Base-by-base conservation (phyloP, 192 early-diverging fungal species). In the Coemansia sp. region DNA sequence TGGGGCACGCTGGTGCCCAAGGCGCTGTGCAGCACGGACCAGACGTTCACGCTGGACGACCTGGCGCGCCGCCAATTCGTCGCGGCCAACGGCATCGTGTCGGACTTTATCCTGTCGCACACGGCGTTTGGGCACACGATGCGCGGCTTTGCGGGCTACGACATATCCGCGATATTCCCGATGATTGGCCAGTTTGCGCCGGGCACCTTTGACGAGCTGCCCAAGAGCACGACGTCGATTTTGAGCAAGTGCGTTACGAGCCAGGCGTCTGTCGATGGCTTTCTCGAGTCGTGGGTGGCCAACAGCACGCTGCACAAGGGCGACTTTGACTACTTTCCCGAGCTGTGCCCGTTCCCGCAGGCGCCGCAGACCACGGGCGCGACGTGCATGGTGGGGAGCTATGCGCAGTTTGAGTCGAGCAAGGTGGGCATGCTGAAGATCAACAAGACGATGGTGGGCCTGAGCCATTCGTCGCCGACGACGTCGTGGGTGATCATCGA, bases 1-100 rank as follows among this genome's bases (percentile, higher is more conserved):
- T 79, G 76, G 76, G 76, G 69, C 29, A 72, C 66, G 11, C 66
- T 79, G 38, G 76, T 67, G 18, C 76, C 76, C 19, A 71, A 72
- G 33, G 70, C 65, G 8, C 54, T 79, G 44, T 79, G 76, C 62
- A 72, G 65, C 70, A 79, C 76, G 1, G 35, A 61, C 35, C 70
- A 72, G 58, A 79, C 76, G 21, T 79, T 79, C 19, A 79, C 76
- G 21, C 4, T 53, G n/a, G 54, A 29, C 23, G 43, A 79, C 38
- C 27, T 72, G 7, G 44, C 16, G 9, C 33, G 54, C 21, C 69
- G 76, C 46, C 46, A 49, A 23, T 79, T 79, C 59, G 69, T 72
- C 6, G 54, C 62, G 11, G 76, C 76, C 25, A 79, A 79, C 62
- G 76, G 76, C 44, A 56, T 79, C 12, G 76, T 79, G 24, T 58